Evolutionary conservation across 2,329 filamentous ascomycete species (phyloP).

Genomic region (Pseudogymnoascus sp.): DNA sequence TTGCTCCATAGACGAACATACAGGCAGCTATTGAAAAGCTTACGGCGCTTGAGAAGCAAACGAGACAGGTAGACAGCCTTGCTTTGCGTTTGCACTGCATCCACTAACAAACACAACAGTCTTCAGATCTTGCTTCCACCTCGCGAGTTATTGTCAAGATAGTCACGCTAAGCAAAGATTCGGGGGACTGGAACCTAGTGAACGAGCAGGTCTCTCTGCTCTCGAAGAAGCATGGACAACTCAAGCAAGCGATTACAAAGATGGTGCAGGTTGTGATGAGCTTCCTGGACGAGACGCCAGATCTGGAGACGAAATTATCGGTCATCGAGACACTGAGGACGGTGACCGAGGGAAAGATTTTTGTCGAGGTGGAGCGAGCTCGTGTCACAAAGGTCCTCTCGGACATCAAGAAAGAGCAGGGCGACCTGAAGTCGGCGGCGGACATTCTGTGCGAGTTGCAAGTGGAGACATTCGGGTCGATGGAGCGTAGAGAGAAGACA

Average conservation of each 20-base stretch:
- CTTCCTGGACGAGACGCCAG: conserved; percentile 81
- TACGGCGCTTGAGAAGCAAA: conserved; percentile 85
- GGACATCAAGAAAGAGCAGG: conserved; percentile 94
- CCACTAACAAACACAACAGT: conserved; percentile 42
- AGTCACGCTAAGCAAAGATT: conserved; percentile 88
- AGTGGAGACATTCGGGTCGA: conserved; percentile 97
- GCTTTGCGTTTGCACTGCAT: neutral
- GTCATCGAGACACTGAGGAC: conserved; percentile 93
- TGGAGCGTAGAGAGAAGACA: conserved; percentile 95
- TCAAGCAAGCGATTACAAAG: conserved; percentile 97
- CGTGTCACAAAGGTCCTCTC: conserved; percentile 92
- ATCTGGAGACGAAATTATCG: conserved; percentile 77
- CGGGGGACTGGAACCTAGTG: conserved; percentile 85
- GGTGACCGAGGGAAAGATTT: conserved; percentile 99
- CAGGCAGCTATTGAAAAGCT: conserved; percentile 91
- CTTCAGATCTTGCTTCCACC: conserved; percentile 91
- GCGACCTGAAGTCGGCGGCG: conserved; percentile 79
- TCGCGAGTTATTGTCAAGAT: conserved; percentile 81
- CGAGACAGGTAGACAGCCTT: conserved; percentile 65
- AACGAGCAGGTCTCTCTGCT: conserved; percentile 94
- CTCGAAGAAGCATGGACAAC: conserved; percentile 99
- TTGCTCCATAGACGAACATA: conserved; percentile 55
- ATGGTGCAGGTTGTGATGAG: conserved; percentile 97
- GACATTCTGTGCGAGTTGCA: conserved; percentile 96
- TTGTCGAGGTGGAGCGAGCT: conserved; percentile 96